A percentile compares a stretch with the other conserved stretches of the same genome.
Evolutionary conservation across 192 early-diverging fungal species (phyloP).

Genomic region (Geranomyces variabilis): DNA sequence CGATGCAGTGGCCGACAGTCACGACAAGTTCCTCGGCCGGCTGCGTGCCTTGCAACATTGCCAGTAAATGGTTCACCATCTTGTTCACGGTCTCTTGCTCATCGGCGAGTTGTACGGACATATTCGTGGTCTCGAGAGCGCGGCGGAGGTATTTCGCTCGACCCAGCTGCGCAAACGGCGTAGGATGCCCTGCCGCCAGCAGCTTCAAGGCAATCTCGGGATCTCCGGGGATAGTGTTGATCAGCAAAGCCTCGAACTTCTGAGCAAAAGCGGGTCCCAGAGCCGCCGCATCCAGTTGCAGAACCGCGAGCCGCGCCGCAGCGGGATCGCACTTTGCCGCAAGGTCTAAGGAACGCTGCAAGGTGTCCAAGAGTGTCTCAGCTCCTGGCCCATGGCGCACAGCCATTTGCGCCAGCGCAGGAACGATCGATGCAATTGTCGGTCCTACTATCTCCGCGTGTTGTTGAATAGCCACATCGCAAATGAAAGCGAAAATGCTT

Average conservation of each 20-base stretch:
- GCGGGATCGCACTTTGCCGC: neutral
- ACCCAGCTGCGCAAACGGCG: constrained; percentile 4
- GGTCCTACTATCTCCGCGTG: neutral
- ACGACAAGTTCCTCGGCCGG: neutral
- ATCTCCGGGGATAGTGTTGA: neutral
- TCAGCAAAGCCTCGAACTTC: neutral
- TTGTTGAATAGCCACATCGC: neutral
- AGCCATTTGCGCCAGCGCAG: constrained; percentile 9
- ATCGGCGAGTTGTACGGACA: neutral
- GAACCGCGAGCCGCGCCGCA: constrained; percentile 15
- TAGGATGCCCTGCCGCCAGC: neutral
- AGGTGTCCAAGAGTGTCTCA: neutral
- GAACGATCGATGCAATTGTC: neutral
- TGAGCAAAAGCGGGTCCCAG: neutral
- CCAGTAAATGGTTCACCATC: constrained; percentile 11
- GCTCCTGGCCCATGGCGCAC: neutral
- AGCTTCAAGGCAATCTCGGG: neutral
- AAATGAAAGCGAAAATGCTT: constrained; percentile 16
- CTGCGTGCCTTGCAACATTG: neutral
- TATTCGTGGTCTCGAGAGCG: constrained; percentile 1
- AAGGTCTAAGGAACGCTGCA: neutral
- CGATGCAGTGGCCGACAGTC: constrained; percentile 13
- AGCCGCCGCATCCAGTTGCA: constrained; percentile 22
- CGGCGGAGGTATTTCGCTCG: constrained; percentile 22
- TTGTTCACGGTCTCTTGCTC: neutral